These are phyloP conservation scores for Fusarium anguioides DNA, from an alignment of 2,329 filamentous ascomycete species.

Conservation along the genomic window DNA sequence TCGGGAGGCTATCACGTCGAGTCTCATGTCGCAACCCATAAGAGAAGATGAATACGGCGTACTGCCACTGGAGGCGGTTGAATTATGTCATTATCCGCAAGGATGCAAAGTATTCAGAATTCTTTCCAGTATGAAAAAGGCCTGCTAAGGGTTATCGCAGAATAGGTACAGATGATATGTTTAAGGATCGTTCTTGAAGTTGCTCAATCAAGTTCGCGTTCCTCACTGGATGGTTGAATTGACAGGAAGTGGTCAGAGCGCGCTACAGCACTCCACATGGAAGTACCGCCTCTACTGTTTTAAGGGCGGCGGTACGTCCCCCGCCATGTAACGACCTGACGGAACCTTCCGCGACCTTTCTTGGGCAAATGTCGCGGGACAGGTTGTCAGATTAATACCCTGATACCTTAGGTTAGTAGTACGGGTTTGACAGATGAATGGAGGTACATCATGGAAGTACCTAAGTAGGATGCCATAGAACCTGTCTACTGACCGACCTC, in stretches of 20 bases:
- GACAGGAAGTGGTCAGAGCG: constrained; percentile 31
- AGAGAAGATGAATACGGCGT: constrained; percentile 20
- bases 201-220: constrained; percentile 27
- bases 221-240: constrained; percentile 7
- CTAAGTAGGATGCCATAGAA: not conserved
- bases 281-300: constrained; percentile 31
- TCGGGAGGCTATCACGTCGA: no score
- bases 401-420: no score
- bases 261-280: constrained; percentile 8
- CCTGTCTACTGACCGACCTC: no score
- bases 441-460: no score
- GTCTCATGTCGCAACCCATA: constrained; percentile 40
- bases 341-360: constrained; percentile 38
- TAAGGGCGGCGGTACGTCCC: constrained; percentile 32
- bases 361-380: constrained; percentile 30
- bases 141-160: not conserved
- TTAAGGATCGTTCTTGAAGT: constrained; percentile 20
- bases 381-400: not conserved
- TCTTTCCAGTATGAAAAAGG: not conserved
- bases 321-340: constrained; percentile 31
- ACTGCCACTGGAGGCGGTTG: constrained; percentile 23
- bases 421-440: no score
- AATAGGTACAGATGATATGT: not conserved
- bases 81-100: constrained; percentile 34
- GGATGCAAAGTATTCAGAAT: not conserved